phyloP scores from a whole-genome alignment of 2,329 filamentous ascomycete genomes.

The Cytospora schulzeri region DNA sequence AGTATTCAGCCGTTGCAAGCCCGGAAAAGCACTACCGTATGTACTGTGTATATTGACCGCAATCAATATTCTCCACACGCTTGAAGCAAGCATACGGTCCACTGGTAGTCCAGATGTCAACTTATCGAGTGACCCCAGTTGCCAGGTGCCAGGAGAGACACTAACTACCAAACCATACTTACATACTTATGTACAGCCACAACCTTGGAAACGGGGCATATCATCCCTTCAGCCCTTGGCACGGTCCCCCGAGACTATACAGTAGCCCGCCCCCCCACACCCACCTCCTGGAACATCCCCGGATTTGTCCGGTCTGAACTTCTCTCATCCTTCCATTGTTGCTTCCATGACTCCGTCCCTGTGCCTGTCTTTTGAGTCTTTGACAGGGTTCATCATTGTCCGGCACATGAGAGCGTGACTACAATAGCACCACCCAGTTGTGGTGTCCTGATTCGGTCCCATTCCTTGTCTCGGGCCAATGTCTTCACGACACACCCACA shows the following conservation, averaged over 20 bases:
- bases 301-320: slow-evolving; percentile 18
- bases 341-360: slow-evolving; percentile 19
- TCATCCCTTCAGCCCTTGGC: background rate
- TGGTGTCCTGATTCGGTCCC: slow-evolving; percentile 30
- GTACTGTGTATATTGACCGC: slow-evolving; percentile 1
- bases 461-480: slow-evolving; percentile 41
- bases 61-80: background rate
- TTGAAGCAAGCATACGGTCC: too few relatives aligned
- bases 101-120: too few relatives aligned
- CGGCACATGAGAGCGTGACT: slow-evolving; percentile 4
- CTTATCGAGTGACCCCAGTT: too few relatives aligned
- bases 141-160: too few relatives aligned
- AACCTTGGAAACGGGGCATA: background rate
- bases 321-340: slow-evolving; percentile 19
- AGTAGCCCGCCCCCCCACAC: slow-evolving; percentile 15
- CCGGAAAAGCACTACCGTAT: slow-evolving; percentile 11
- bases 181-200: background rate
- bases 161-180: too few relatives aligned
- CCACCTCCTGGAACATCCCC: slow-evolving; percentile 10
- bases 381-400: slow-evolving; percentile 7
- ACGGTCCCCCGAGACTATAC: background rate
- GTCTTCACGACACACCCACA: slow-evolving; percentile 38
- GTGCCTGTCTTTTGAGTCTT: slow-evolving; percentile 12
- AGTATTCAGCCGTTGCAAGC: background rate
- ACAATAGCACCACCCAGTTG: slow-evolving; percentile 18